Conservation (phyloP, 345 rosid genomes). For the Camelina neglecta region DNA sequence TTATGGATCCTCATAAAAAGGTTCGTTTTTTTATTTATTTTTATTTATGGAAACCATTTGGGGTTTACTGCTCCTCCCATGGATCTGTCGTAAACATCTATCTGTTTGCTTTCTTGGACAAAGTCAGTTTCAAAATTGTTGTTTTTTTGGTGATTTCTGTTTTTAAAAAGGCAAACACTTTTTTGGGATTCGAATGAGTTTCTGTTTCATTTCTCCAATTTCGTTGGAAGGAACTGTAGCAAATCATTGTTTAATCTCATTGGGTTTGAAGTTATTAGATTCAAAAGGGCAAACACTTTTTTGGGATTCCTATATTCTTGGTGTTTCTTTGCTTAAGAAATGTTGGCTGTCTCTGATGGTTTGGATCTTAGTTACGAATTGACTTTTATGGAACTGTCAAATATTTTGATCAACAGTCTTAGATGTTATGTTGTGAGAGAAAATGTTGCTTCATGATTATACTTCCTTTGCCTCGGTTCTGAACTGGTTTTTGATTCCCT, state of each 20-base stretch:
- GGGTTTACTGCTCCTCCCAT: neutral
- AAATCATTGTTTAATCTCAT: neutral
- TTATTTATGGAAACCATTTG: neutral
- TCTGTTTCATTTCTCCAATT: slow-evolving; percentile 18
- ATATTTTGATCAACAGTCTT: neutral
- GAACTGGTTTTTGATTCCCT: neutral
- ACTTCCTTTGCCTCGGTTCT: neutral
- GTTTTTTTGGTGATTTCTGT: too few relatives aligned
- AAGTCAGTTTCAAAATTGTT: slow-evolving; percentile 12
- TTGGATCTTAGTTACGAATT: neutral
- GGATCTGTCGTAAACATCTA: slow-evolving; percentile 30
- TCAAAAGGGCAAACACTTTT: neutral
- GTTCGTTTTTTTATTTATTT: slow-evolving; percentile 46
- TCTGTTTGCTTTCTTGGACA: slow-evolving; percentile 15
- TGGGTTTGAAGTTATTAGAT: neutral
- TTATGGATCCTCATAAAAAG: slow-evolving; percentile 83
- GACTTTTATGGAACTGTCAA: slow-evolving; percentile 9
- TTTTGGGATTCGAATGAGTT: neutral
- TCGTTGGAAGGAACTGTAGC: slow-evolving; percentile 28
- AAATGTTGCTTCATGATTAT: slow-evolving; percentile 7
- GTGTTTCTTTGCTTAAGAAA: slow-evolving; percentile 1
- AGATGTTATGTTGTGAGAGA: neutral
- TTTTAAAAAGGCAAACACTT: too few relatives aligned
- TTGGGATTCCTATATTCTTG: neutral
- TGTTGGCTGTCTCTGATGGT: neutral